Conservation (phyloP, 345 rosid genomes). For the Litchi chinensis region DNA sequence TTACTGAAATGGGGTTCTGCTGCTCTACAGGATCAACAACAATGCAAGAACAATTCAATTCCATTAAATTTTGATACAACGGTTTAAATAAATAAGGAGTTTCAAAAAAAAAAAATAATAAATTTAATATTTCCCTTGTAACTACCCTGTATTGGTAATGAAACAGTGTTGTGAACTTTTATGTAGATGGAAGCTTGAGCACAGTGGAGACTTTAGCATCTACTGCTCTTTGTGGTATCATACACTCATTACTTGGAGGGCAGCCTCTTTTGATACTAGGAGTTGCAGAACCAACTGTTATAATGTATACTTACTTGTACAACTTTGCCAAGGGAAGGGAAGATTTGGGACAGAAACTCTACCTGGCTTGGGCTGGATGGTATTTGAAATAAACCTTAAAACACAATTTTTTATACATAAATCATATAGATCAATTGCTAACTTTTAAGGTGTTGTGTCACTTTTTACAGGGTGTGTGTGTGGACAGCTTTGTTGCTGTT, state of each 20-base stretch:
- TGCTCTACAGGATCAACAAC: too few relatives aligned
- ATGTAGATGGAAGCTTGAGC: conserved; percentile 73
- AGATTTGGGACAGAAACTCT: conserved; percentile 62
- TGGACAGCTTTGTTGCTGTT: conserved; percentile 85
- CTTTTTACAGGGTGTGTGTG: conserved; percentile 71
- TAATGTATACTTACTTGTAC: conserved; percentile 77
- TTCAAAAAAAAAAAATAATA: too few relatives aligned
- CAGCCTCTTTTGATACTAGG: conserved; percentile 82
- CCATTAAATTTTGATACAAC: too few relatives aligned
- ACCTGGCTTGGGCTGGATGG: conserved; percentile 94
- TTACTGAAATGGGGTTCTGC: too few relatives aligned
- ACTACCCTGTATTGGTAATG: too few relatives aligned
- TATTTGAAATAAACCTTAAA: conserved; percentile 9
- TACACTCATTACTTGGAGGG: conserved; percentile 82
- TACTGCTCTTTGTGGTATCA: conserved; percentile 77
- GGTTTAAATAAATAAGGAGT: too few relatives aligned
- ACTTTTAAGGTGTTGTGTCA: conserved; percentile 1
- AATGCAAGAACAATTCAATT: too few relatives aligned
- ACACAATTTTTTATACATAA: neutral
- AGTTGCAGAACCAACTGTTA: conserved; percentile 87
- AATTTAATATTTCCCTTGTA: too few relatives aligned
- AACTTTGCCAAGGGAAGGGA: conserved; percentile 66
- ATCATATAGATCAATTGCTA: neutral
- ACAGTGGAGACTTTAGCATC: conserved; percentile 74
- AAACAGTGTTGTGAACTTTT: neutral